A percentile compares a stretch with the other conserved stretches of the same genome.
These are phyloP conservation scores for Madurella mycetomatis DNA, from an alignment of 2,329 filamentous ascomycete genomes.

Conservation along the genomic window DNA sequence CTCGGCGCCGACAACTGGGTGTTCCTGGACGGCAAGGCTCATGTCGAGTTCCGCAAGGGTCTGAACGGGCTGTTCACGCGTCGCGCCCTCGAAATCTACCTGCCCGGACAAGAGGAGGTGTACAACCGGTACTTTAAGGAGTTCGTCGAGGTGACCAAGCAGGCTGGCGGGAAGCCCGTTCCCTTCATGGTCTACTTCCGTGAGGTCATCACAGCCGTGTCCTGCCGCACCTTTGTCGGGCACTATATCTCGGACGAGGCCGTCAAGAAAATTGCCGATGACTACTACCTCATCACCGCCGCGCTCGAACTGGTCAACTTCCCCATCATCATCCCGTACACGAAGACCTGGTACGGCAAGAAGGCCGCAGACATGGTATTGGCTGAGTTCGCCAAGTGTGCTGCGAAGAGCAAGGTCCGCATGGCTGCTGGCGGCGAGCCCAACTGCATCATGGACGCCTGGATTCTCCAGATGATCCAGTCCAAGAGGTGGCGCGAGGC, in stretches of 20 bases:
- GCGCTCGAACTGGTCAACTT: slow-evolving; percentile 98
- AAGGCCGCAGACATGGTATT: slow-evolving; percentile 91
- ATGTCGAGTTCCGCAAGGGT: slow-evolving; percentile 96
- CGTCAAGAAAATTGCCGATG: slow-evolving; percentile 90
- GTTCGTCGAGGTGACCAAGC: slow-evolving; percentile 71
- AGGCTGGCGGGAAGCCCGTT: slow-evolving; percentile 66
- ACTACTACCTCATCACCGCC: slow-evolving; percentile 95
- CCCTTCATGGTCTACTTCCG: slow-evolving; percentile 92
- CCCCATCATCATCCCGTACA: slow-evolving; percentile 91
- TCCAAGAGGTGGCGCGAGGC: slow-evolving; percentile 78
- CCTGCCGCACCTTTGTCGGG: slow-evolving; percentile 93
- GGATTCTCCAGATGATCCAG: slow-evolving; percentile 84
- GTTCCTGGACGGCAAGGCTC: slow-evolving; percentile 89
- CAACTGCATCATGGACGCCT: slow-evolving; percentile 92
- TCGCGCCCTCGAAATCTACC: slow-evolving; percentile 78
- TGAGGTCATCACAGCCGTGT: slow-evolving; percentile 90
- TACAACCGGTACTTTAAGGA: slow-evolving; percentile 81
- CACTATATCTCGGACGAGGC: slow-evolving; percentile 89
- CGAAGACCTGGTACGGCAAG: slow-evolving; percentile 96
- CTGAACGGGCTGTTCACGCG: slow-evolving; percentile 93
- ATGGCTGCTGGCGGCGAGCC: slow-evolving; percentile 85
- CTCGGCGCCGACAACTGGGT: slow-evolving; percentile 93
- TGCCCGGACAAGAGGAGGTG: slow-evolving; percentile 88
- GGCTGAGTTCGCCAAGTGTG: slow-evolving; percentile 82
- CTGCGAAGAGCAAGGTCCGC: slow-evolving; percentile 86